Conservation (phyloP, 371 early-diverging fungal genomes). For the Nematocida sp. region DNA sequence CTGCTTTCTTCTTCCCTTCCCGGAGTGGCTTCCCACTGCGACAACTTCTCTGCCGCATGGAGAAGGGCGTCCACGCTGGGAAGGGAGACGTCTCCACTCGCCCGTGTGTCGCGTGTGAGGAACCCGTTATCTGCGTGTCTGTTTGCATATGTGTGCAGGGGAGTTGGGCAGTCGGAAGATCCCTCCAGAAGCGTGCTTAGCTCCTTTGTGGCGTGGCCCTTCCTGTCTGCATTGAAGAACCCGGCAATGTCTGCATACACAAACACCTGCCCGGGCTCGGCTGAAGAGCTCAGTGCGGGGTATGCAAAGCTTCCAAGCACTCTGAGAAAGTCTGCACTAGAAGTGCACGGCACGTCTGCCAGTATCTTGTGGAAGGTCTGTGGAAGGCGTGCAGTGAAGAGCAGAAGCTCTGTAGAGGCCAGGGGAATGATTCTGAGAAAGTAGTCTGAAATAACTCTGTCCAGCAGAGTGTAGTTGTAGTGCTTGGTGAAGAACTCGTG, state of each 20-base stretch:
- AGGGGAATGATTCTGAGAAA: slow-evolving; percentile 7
- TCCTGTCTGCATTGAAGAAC: slow-evolving; percentile 4
- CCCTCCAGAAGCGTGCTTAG: no score
- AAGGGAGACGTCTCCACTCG: background rate
- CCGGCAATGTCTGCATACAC: background rate
- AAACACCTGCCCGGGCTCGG: background rate
- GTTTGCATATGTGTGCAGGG: background rate
- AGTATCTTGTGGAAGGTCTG: background rate
- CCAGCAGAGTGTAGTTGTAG: slow-evolving; percentile 1
- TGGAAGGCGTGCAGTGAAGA: slow-evolving; percentile 4
- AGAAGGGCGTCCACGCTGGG: slow-evolving; percentile 19
- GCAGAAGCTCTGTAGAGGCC: background rate
- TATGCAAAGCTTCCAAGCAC: background rate
- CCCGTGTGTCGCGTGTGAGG: background rate
- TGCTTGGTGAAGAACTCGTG: slow-evolving; percentile 20
- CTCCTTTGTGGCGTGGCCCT: background rate
- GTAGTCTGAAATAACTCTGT: background rate
- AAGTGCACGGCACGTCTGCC: slow-evolving; percentile 8
- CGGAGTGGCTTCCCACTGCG: background rate
- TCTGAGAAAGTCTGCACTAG: slow-evolving; percentile 11
- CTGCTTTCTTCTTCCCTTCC: background rate
- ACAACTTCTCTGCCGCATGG: background rate
- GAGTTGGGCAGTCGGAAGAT: no score
- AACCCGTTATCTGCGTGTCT: background rate
- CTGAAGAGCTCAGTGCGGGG: background rate